A percentile compares a stretch with the other conserved stretches of the same genome.
These are phyloP conservation scores for Silene latifolia DNA, from an alignment of 148 eudicot genomes.

Conservation along the genomic window DNA sequence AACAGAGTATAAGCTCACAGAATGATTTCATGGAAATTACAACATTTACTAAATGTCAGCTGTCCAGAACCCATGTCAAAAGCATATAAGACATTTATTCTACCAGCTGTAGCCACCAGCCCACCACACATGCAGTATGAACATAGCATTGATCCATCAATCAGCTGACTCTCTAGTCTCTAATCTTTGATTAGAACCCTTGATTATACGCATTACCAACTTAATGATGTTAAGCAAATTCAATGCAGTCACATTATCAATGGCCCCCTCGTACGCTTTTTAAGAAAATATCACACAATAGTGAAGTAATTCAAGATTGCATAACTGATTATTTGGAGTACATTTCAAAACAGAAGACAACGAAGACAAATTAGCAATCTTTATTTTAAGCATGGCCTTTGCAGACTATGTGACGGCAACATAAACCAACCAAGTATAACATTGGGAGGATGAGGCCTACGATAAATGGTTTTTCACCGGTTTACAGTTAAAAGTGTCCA, in stretches of 20 bases:
- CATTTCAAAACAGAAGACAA: neutral
- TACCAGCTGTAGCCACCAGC: neutral
- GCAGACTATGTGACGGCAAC: neutral
- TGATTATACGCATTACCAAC: conserved; percentile 14
- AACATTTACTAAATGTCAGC: neutral
- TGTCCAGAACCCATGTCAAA: neutral
- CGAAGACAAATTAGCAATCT: neutral
- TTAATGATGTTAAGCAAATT: conserved; percentile 4
- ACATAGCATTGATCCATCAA: neutral
- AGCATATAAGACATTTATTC: neutral
- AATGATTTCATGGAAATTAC: neutral
- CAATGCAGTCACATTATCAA: conserved; percentile 6
- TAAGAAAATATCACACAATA: neutral
- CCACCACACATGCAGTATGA: neutral
- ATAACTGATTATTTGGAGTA: neutral
- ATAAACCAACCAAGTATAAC: too few relatives aligned
- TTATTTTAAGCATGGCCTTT: neutral
- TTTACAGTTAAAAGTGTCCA: too few relatives aligned
- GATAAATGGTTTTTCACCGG: neutral
- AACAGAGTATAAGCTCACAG: neutral
- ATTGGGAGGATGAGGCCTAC: neutral
- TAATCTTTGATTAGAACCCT: neutral
- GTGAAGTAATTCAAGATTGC: neutral
- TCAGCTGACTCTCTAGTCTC: neutral
- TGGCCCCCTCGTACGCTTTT: neutral